phyloP scores from a whole-genome alignment of 179 eudicot species.

The Amaranthus tricolor region DNA sequence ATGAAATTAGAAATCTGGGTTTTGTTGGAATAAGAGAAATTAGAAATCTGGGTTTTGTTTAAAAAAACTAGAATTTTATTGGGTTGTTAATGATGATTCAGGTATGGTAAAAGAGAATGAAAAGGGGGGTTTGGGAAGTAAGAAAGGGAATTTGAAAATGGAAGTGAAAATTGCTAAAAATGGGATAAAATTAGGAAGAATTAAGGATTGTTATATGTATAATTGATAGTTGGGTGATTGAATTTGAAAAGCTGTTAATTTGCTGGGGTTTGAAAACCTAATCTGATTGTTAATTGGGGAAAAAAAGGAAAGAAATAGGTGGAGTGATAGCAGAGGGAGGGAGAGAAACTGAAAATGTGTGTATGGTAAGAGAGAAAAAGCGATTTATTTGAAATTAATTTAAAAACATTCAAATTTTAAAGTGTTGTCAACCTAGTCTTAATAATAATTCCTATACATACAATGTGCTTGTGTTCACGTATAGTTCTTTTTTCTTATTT shows the following conservation, averaged over 20 bases:
- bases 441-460: background rate
- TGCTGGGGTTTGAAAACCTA: constrained; percentile 4
- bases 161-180: background rate
- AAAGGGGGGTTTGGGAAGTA: background rate
- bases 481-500: no score
- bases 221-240: no score
- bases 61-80: background rate
- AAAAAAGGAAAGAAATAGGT: background rate
- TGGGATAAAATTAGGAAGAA: background rate
- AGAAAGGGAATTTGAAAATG: background rate
- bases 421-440: background rate
- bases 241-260: constrained; percentile 13
- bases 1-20: background rate
- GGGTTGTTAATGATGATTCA: background rate
- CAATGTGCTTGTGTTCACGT: background rate
- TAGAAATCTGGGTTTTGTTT: background rate
- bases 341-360: background rate
- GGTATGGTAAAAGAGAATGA: constrained; percentile 3
- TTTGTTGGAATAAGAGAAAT: background rate
- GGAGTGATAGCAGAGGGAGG: background rate
- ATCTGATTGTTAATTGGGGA: background rate
- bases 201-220: background rate
- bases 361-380: background rate
- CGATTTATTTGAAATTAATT: background rate
- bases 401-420: background rate